A percentile compares a stretch with the other conserved stretches of the same genome.
phyloP scores from a whole-genome alignment of 192 early-diverging fungal species.

The Phycomyces nitens region DNA sequence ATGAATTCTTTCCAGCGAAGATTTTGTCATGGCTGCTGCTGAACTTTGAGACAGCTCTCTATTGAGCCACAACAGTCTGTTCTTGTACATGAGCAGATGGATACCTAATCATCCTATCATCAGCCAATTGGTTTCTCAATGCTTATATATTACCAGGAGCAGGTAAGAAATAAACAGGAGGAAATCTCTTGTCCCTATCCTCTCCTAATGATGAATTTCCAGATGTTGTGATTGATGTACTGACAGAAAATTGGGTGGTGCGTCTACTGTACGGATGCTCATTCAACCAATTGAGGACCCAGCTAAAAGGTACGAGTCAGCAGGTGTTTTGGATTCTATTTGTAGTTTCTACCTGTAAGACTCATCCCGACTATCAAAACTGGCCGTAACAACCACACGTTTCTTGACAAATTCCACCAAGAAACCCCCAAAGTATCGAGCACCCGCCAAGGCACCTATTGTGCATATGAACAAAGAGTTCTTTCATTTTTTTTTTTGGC shows the following conservation, averaged over 20 bases:
- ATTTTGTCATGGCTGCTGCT: conserved; percentile 25
- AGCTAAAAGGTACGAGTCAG: conserved; percentile 8
- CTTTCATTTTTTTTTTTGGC: background rate
- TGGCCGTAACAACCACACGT: conserved; percentile 41
- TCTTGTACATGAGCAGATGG: conserved; percentile 53
- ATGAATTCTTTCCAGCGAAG: conserved; percentile 44
- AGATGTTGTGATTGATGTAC: conserved; percentile 43
- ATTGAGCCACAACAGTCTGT: conserved; percentile 47
- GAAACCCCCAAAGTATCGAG: conserved; percentile 36
- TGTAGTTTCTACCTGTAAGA: conserved; percentile 56
- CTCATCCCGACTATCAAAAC: conserved; percentile 55
- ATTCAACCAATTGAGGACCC: conserved; percentile 46
- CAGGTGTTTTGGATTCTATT: background rate
- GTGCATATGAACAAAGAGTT: conserved; percentile 1
- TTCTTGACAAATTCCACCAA: conserved; percentile 47
- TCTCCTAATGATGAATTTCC: conserved; percentile 46
- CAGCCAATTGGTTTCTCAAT: background rate
- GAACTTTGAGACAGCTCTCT: conserved; percentile 37
- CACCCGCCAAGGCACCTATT: conserved; percentile 29
- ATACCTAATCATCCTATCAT: conserved; percentile 32
- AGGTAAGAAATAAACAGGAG: conserved; percentile 55
- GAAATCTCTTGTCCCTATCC: conserved; percentile 29
- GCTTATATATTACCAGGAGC: conserved; percentile 42
- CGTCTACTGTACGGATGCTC: conserved; percentile 45
- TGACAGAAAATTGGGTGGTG: conserved; percentile 49